Conservation (phyloP, 1,284 basidiomycete genomes). For the Pisolithus thermaeus region DNA sequence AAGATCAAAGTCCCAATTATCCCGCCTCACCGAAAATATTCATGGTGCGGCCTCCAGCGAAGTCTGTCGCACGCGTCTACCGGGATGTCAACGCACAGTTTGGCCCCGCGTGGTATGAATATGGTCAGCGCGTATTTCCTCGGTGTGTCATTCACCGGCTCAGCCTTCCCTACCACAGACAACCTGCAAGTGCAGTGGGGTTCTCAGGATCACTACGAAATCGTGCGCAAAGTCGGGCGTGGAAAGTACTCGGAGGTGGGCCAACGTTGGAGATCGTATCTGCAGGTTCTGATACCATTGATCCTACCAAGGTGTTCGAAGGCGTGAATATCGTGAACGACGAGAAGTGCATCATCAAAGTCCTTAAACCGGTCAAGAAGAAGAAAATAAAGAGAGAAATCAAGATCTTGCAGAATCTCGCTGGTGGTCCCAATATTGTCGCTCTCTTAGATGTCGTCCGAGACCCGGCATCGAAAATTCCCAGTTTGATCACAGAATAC, state of each 20-base stretch:
- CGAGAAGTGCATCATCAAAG: constrained; percentile 98
- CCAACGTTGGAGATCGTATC: constrained; percentile 5
- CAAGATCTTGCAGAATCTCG: constrained; percentile 96
- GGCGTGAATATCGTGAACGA: constrained; percentile 91
- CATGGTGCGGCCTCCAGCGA: constrained; percentile 63
- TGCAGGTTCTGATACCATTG: constrained; percentile 11
- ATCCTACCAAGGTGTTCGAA: constrained; percentile 80
- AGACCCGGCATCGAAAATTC: constrained; percentile 92
- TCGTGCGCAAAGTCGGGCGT: constrained; percentile 93
- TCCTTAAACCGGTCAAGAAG: constrained; percentile 99
- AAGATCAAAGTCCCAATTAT: neutral
- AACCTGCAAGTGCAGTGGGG: constrained; percentile 94
- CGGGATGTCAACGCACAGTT: constrained; percentile 68
- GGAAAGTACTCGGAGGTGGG: constrained; percentile 94
- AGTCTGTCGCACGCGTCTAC: constrained; percentile 73
- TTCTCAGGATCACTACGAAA: constrained; percentile 97
- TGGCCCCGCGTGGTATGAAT: constrained; percentile 77
- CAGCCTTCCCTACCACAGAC: constrained; percentile 40
- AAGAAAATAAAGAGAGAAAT: constrained; percentile 99
- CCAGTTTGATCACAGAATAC: constrained; percentile 97
- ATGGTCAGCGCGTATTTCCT: constrained; percentile 37
- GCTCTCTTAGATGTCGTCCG: constrained; percentile 93
- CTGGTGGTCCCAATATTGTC: constrained; percentile 90
- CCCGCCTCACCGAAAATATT: constrained; percentile 14
- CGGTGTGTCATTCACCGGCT: constrained; percentile 19